Evolutionary conservation across 257 asterid genomes (phyloP).

Genomic region (Solanum medicagineum): DNA sequence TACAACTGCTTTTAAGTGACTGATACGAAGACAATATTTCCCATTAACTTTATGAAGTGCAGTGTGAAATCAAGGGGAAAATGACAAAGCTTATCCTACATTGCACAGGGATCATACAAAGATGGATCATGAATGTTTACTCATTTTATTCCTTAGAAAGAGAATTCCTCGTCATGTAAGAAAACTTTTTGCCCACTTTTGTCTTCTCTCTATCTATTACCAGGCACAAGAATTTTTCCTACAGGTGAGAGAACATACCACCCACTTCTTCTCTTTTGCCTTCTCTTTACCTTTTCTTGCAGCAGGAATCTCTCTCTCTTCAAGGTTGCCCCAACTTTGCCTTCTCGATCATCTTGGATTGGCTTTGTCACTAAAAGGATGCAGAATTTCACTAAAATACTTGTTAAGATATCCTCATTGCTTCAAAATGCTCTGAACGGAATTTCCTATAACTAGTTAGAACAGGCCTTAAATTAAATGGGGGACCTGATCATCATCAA

Average conservation of each 20-base stretch:
- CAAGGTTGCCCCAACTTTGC: background rate
- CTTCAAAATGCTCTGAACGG: background rate
- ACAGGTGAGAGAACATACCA: background rate
- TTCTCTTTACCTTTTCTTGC: background rate
- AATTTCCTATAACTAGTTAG: background rate
- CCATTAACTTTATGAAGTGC: background rate
- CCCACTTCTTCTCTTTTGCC: background rate
- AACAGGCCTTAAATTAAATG: background rate
- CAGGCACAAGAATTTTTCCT: background rate
- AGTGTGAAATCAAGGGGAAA: background rate
- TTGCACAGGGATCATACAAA: background rate
- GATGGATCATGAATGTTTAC: background rate
- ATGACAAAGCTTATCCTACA: background rate
- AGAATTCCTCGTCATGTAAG: background rate
- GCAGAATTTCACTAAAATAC: background rate
- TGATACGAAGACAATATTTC: background rate
- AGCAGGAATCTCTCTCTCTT: background rate
- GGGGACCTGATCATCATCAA: background rate
- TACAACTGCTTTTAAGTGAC: background rate
- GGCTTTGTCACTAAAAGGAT: background rate
- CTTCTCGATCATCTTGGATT: background rate
- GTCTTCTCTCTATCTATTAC: background rate
- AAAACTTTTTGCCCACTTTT: background rate
- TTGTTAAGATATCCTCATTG: background rate
- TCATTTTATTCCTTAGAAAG: background rate